Base-by-base conservation (phyloP, 192 early-diverging fungal genomes). In the Lobulomyces angularis region DNA sequence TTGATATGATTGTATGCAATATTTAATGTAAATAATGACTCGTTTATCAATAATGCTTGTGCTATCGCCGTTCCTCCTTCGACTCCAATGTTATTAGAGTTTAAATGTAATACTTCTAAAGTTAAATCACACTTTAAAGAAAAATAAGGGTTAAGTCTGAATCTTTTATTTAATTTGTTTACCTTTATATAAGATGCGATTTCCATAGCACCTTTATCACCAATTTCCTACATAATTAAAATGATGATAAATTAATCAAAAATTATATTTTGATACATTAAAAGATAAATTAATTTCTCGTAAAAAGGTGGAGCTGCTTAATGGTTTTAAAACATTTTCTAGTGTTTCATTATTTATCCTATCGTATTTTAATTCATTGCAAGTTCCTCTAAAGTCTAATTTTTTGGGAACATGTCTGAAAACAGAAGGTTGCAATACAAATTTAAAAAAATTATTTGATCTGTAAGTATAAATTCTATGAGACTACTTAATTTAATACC, bases 171-270 rank as follows among this genome's bases (percentile, higher is more conserved):
- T 8, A 45, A n/a, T 30, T 25, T 6, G 38, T 2, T 42, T 27
- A 69, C 67, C 58, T 60, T 62, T 18, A 70, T 12, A 31, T 54
- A 70, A 17, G 28, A 40, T 5, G 62, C 67, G 11, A 70, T 18
- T 11, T n/a, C 8, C 0, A 8, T 35, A 3, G 62, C 67, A 8
- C 67, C 67, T 24, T 41, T 45, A 43, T 70, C 59, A 2, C 57
- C 58, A 31, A 70, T 62, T 22, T 65, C 63, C n/a, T n/a, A n/a
- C n/a, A n/a, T n/a, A n/a, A n/a, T n/a, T n/a, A n/a, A n/a, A n/a
- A n/a, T n/a, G n/a, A n/a, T n/a, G n/a, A n/a, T n/a, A n/a, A n/a
- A n/a, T n/a, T n/a, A n/a, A n/a, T n/a, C n/a, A n/a, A n/a, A n/a
- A n/a, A n/a, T n/a, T n/a, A n/a, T n/a, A n/a, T n/a, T n/a, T n/a